phyloP scores from a whole-genome alignment of 805 yeast genomes.

The Candida vartiovaarae region DNA sequence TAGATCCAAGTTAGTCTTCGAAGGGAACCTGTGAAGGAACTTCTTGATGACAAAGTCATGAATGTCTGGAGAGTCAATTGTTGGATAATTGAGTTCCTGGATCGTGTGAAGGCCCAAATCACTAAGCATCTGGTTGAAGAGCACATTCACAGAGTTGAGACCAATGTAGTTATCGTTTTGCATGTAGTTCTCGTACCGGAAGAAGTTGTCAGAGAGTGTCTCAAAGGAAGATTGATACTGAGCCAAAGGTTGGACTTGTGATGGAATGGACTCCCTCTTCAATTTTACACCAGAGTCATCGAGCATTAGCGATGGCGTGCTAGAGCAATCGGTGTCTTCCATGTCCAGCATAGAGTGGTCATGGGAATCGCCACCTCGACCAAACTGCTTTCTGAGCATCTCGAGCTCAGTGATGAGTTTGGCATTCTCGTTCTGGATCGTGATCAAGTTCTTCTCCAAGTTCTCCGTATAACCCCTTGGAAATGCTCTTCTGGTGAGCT shows the following conservation, averaged over 20 bases:
- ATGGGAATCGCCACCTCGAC: no score
- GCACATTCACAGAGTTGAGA: slow-evolving; percentile 17
- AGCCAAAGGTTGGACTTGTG: background rate
- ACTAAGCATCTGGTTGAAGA: slow-evolving; percentile 14
- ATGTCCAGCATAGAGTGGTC: no score
- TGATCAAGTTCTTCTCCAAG: slow-evolving; percentile 54
- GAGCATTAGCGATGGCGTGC: no score
- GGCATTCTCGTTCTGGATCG: slow-evolving; percentile 50
- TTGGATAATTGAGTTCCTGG: slow-evolving; percentile 26
- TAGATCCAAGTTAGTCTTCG: slow-evolving; percentile 21
- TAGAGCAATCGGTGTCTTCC: no score
- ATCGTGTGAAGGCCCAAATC: slow-evolving; percentile 13
- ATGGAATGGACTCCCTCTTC: slow-evolving; percentile 5
- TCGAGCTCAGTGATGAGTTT: slow-evolving; percentile 31
- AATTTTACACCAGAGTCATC: background rate
- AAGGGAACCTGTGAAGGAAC: slow-evolving; percentile 22
- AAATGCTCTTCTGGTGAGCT: slow-evolving; percentile 66
- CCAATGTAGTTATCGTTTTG: slow-evolving; percentile 21
- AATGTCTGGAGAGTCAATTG: slow-evolving; percentile 19
- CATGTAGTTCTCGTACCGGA: slow-evolving; percentile 19
- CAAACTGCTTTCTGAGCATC: slow-evolving; percentile 12
- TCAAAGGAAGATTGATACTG: slow-evolving; percentile 3
- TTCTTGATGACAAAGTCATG: slow-evolving; percentile 12
- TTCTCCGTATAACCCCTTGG: slow-evolving; percentile 80
- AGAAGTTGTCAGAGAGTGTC: slow-evolving; percentile 15